Evolutionary conservation across 441 rosid genomes (phyloP), one percentile per base, ranked within the genome.

Genomic region (Flueggea neowawraea): DNA sequence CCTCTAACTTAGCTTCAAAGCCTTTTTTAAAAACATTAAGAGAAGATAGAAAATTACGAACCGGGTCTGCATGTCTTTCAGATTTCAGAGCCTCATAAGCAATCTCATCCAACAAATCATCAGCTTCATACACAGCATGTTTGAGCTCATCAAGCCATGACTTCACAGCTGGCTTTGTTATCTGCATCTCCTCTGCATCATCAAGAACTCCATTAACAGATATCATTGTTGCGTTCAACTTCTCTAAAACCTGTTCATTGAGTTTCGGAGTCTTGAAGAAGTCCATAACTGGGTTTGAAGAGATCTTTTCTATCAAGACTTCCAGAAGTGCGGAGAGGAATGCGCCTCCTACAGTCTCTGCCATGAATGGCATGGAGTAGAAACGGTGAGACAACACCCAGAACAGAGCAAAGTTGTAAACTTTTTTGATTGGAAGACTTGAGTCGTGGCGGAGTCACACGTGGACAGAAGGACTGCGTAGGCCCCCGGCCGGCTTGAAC

Each of bases 251-350:
- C 15, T 15, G 11, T 32, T 39, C 17, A 12, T 17, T 14, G 17
- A 62, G 58, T 15, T 36, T 56, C 11, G 15, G 12, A 13, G 58
- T 52, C 12, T n/a, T 57, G 62, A 72, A 61, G 72, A 62, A 62
- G 72, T 57, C 66, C 28, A 52, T 4, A 10, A 71, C 59, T 16
- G 58, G 41, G 4, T 16, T 49, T 31, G 75, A 66, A 33, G 70
- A 70, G 60, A 73, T 32, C 54, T 61, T 59, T 28, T 73, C 70
- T 12, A 73, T 64, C 53, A 73, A 54, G 2, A 73, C 77, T 44
- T 69, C 52, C 12, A 73, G 73, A 58, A 54, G 54, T 56, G 73
- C 67, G 4, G 73, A 68, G 31, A 73, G 70, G 44, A 73, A 61
- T n/a, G 77, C 60, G 36, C 77, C 73, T n/a, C 73, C 68, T 16